Evolutionary conservation across 2,329 filamentous ascomycete species (phyloP), one percentile per base, ranked within the genome.

Genomic region (Verticillium tricorpus): DNA sequence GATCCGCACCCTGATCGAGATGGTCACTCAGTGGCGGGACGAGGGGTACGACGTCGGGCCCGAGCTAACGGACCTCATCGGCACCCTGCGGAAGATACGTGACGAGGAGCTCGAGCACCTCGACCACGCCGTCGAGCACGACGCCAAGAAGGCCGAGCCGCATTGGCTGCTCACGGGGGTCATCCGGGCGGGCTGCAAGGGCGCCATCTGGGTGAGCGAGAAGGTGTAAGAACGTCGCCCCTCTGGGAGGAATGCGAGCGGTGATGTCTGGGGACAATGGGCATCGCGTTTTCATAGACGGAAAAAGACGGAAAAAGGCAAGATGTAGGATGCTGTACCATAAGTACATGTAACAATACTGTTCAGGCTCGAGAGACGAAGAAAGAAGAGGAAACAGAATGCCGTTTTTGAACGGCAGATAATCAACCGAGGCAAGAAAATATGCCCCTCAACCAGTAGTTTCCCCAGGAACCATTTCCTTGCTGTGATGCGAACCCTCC

Each of bases 41-140:
- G 83, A 88, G 57, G 93, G 93, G 1, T 92, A 96, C 72, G 90
- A 91, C 56, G 82, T 95, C 0, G 91, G 93, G 3, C 85, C 85
- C 9, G 94, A 98, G 77, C 76, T 99, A 67, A 84, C 80, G 59
- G 84, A 86, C 19, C 78, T 99, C 70, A 80, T 97, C 40, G 74
- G 78, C 39, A 92, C 91, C 31, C 82, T 98, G 66, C 85, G 93
- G 69, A 82, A 89, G 70, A 97, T 97, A 71, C 82, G 95, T 28
- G 95, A 99, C 72, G 95, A 99, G 78, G 95, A 99, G 78, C 78
- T 99, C 62, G 95, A 99, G 81, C 95, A 99, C 80, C 78, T 99
- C 67, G 95, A 99, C 74, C 91, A 96, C 78, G 95, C 95, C 0
- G 90, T 99, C 22, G 90, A 95, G 73, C 90, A 98, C 71, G 94